These are phyloP conservation scores for Albifimbria verrucaria DNA, from an alignment of 2,329 filamentous ascomycete genomes.

Conservation along the genomic window DNA sequence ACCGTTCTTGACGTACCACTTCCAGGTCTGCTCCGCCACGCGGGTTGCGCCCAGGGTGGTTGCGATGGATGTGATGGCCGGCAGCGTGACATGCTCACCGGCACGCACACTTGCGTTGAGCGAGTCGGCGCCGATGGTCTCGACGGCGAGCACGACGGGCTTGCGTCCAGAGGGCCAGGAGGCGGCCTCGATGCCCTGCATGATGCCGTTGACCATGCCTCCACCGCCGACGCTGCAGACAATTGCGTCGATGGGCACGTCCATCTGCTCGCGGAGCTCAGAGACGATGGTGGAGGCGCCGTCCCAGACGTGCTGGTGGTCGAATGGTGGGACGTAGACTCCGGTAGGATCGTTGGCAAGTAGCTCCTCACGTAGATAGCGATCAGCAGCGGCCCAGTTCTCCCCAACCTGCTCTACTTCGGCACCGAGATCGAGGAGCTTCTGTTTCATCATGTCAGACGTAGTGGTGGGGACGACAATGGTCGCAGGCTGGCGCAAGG, in stretches of 20 bases:
- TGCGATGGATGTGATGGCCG: conserved; percentile 71
- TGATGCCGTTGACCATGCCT: conserved; percentile 73
- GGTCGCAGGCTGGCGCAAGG: conserved; percentile 64
- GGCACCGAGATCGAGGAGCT: conserved; percentile 65
- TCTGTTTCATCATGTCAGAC: conserved; percentile 66
- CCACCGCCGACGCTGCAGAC: conserved; percentile 80
- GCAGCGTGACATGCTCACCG: conserved; percentile 58
- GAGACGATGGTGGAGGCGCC: conserved; percentile 60
- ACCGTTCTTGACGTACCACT: conserved; percentile 39
- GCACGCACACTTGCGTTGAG: conserved; percentile 60
- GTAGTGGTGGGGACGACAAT: conserved; percentile 70
- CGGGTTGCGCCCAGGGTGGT: conserved; percentile 69
- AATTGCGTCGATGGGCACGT: conserved; percentile 59
- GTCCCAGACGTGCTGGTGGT: conserved; percentile 65
- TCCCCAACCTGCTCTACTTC: conserved; percentile 66
- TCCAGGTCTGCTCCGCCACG: conserved; percentile 67
- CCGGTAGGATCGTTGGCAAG: conserved; percentile 48
- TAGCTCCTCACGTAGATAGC: conserved; percentile 57
- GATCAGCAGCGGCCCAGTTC: conserved; percentile 68
- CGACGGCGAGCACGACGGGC: conserved; percentile 64
- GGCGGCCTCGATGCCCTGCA: conserved; percentile 60
- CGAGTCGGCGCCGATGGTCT: conserved; percentile 72
- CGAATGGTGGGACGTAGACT: conserved; percentile 69
- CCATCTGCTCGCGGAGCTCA: conserved; percentile 40
- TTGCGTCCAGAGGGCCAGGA: conserved; percentile 25